Percentiles rank a stretch among this genome's conserved stretches.
phyloP scores from a whole-genome alignment of 2,329 filamentous ascomycete genomes.

The Monosporascus sp. region DNA sequence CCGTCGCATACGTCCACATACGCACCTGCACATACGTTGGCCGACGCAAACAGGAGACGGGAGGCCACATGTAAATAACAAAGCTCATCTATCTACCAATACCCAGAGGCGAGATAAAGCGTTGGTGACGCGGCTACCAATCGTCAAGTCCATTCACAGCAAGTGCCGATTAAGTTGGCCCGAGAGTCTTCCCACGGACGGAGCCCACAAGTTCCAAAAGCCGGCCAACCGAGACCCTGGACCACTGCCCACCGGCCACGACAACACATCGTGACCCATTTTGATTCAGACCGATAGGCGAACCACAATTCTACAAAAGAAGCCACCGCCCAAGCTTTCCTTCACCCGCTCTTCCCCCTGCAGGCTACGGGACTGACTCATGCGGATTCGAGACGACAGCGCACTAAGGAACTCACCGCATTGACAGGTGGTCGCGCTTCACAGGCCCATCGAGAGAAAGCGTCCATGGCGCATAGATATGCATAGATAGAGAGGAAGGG shows the following conservation, averaged over 20 bases:
- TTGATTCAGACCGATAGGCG: background rate
- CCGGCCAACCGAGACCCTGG: background rate
- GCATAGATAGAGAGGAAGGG: background rate
- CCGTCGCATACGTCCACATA: no score
- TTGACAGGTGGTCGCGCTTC: constrained; percentile 16
- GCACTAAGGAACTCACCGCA: background rate
- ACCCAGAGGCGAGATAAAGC: no score
- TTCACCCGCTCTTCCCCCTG: background rate
- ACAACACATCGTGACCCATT: background rate
- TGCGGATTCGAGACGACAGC: no score
- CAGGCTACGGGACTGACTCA: background rate
- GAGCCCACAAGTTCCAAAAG: background rate
- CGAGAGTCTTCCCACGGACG: background rate
- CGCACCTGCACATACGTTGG: no score
- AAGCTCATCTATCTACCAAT: no score
- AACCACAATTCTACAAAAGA: background rate
- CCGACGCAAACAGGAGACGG: no score
- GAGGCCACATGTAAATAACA: no score
- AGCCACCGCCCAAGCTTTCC: background rate
- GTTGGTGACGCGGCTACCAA: background rate
- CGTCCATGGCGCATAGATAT: background rate
- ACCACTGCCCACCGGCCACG: background rate
- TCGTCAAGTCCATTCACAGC: background rate
- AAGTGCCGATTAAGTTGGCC: background rate
- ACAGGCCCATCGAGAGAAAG: constrained; percentile 12